A percentile compares a stretch with the other conserved stretches of the same genome.
Evolutionary conservation across 495 filamentous ascomycete species (phyloP).

Genomic region (Talaromyces nanjingensis): DNA sequence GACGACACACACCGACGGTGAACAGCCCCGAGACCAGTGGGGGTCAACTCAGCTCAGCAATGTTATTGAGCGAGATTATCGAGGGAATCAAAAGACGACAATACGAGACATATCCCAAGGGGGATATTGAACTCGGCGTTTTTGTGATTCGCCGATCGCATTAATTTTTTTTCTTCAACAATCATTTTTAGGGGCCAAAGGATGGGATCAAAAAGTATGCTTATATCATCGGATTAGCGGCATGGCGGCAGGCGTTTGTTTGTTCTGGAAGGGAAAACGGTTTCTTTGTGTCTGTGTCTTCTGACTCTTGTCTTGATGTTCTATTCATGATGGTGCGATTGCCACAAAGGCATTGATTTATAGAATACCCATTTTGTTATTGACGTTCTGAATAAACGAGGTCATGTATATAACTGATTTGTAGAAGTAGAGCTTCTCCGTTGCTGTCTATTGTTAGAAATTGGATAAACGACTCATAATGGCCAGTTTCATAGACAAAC

Average conservation of each 20-base stretch:
- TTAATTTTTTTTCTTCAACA: constrained; percentile 13
- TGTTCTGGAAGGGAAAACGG: background rate
- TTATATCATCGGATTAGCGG: constrained; percentile 3
- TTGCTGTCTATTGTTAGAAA: background rate
- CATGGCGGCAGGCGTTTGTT: background rate
- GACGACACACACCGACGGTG: constrained; percentile 18
- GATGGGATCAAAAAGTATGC: background rate
- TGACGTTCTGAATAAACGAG: background rate
- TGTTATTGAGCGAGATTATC: constrained; percentile 55
- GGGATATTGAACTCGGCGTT: constrained; percentile 55
- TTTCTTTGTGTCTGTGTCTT: background rate
- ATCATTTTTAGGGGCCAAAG: background rate
- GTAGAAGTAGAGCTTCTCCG: background rate
- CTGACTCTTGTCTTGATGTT: background rate
- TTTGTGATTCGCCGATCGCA: constrained; percentile 52
- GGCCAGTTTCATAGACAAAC: background rate
- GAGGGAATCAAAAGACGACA: constrained; percentile 50
- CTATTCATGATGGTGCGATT: constrained; percentile 4
- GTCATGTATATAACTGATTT: background rate
- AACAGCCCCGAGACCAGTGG: constrained; percentile 26
- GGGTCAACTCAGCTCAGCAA: constrained; percentile 44
- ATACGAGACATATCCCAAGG: constrained; percentile 35
- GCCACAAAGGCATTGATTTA: background rate
- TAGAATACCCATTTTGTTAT: constrained; percentile 8
- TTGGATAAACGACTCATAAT: background rate